These are phyloP conservation scores for Calonectria crousiana DNA, from an alignment of 2,329 filamentous ascomycete genomes.

Conservation along the genomic window DNA sequence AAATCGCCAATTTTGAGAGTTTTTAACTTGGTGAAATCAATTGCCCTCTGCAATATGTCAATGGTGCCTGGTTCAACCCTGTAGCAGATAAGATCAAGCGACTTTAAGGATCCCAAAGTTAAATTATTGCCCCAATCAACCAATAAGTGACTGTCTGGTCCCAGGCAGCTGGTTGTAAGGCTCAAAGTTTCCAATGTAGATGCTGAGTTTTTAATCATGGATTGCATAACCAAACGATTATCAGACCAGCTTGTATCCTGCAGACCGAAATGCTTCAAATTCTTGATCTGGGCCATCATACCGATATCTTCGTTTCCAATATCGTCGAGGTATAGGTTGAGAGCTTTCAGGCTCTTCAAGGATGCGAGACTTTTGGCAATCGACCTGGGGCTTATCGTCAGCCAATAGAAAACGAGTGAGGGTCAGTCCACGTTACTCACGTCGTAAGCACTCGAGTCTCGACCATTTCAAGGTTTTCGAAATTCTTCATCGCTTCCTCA, in stretches of 20 bases:
- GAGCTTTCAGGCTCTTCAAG: conserved; percentile 26
- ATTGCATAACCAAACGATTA: neutral
- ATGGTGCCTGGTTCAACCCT: neutral
- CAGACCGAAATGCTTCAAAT: conserved; percentile 30
- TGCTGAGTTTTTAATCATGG: conserved; percentile 29
- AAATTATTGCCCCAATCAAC: neutral
- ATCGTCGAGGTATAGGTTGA: neutral
- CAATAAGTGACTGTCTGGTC: neutral
- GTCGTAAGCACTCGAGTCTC: conserved; percentile 20
- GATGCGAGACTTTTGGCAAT: conserved; percentile 27
- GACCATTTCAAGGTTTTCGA: conserved; percentile 32
- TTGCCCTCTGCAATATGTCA: neutral
- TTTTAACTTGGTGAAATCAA: conserved; percentile 28
- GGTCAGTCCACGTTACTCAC: conserved; percentile 12
- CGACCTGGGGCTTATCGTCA: conserved; percentile 18
- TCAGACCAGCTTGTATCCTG: neutral
- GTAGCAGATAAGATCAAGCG: conserved; percentile 15
- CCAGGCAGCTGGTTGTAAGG: neutral
- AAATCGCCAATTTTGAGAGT: conserved; percentile 9
- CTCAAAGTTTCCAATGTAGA: conserved; percentile 28
- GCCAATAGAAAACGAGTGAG: neutral
- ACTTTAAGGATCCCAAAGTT: conserved; percentile 17
- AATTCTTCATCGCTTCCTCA: conserved; percentile 32
- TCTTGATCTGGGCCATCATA: conserved; percentile 19
- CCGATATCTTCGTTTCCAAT: neutral